Conservation (phyloP, 305 asterid species). For the Fraxinus ornus region DNA sequence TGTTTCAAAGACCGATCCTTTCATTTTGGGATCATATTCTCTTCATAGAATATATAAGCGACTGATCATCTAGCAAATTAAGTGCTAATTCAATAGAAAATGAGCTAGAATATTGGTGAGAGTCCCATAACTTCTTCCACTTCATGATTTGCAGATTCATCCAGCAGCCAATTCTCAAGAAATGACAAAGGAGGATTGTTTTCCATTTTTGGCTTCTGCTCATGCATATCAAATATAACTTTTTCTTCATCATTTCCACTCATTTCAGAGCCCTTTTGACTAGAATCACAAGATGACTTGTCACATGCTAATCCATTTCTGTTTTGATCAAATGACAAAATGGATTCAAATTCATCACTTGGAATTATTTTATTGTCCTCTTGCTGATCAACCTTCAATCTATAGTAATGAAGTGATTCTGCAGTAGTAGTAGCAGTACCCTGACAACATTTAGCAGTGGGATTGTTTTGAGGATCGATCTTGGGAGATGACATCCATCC, state of each 20-base stretch:
- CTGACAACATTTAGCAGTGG: not conserved
- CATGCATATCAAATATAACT: conserved; percentile 15
- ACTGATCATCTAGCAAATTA: conserved; percentile 6
- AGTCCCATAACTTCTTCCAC: conserved; percentile 67
- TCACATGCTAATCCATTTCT: conserved; percentile 30
- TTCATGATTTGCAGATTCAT: conserved; percentile 61
- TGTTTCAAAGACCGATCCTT: conserved; percentile 23
- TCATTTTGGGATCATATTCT: conserved; percentile 17
- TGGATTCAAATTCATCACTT: conserved; percentile 40
- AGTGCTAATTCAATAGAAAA: not conserved
- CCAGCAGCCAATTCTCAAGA: conserved; percentile 87
- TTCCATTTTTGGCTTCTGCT: conserved; percentile 36
- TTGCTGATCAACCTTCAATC: conserved; percentile 29
- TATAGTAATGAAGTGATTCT: conserved; percentile 33
- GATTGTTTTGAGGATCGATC: conserved; percentile 17
- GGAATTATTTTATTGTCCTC: conserved; percentile 27
- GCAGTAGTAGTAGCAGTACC: not conserved
- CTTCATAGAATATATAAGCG: not conserved
- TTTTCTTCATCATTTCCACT: conserved; percentile 35
- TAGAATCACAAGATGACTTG: conserved; percentile 47
- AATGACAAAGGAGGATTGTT: conserved; percentile 68
- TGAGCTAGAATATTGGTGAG: conserved; percentile 57
- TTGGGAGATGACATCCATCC: conserved; percentile 89
- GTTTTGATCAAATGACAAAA: conserved; percentile 42
- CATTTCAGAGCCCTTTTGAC: conserved; percentile 45